Base-by-base conservation (phyloP, 805 yeast species). In the Zygoascus bituminiphila region DNA sequence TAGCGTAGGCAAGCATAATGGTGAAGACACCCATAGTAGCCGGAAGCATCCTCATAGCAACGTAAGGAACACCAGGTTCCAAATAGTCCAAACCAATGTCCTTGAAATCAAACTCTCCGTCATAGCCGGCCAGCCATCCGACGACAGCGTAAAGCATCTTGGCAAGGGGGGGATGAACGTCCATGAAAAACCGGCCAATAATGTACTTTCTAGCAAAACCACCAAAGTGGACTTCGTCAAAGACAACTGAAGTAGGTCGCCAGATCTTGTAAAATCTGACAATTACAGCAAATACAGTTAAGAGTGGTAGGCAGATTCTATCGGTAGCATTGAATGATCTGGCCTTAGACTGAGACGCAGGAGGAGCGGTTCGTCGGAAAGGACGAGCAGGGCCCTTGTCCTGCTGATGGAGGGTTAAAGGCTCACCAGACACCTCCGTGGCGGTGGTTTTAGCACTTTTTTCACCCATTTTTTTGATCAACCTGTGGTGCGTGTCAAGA, bases 201-300 rank as follows among this genome's bases (percentile, higher is more conserved):
- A 72, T 71, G 68, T 88, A 93, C 66, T 85, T 81, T 50, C 82
- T 75, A 26, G 96, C 95, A 68, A 91, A 93, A n/a, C 94, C 94
- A 49, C 98, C 98, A 60, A 93, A 93, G 66, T 86, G 95, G 37
- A 85, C 93, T 65, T 91, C 98, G 65, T 88, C 96, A 56, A 86
- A 86, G 10, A 91, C 95, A 33, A 88, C 94, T 24, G 89, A 79
- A 58, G 79, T 67, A 36, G 99, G 99, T 53, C 68, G 61, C 23
- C 75, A 69, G 50, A 93, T 70, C 47, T 75, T 69, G 55, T 72
- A 69, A 46, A 84, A 70, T 57, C 99, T 79, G 44, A 87, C 75
- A 42, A 65, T 58, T 10, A 72, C 52, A 0, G 95, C 76, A 33
- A 81, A 55, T 1, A 73, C 55, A n/a, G 77, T 58, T 46, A 86